Conservation (phyloP, 1,284 basidiomycete species). For the Moesziomyces sp. region DNA sequence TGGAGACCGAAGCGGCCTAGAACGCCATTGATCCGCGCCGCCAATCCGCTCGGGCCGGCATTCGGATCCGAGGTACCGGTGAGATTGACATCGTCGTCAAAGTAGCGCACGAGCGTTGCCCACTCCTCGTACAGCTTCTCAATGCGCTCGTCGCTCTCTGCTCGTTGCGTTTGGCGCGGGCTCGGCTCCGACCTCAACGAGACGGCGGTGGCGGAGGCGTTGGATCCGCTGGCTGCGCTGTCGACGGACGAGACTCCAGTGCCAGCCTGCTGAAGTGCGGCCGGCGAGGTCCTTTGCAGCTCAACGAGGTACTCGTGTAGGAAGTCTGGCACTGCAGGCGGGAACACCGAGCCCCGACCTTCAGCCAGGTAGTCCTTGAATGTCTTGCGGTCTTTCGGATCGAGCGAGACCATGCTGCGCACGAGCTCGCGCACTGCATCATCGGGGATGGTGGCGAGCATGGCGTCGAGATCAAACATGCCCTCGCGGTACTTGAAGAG, state of each 20-base stretch:
- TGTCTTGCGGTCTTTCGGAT: constrained; percentile 79
- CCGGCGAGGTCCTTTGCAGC: constrained; percentile 73
- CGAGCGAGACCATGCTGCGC: constrained; percentile 86
- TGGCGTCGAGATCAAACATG: constrained; percentile 80
- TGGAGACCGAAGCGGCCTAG: constrained; percentile 37
- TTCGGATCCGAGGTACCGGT: constrained; percentile 1
- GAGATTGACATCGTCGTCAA: constrained; percentile 20
- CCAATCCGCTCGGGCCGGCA: constrained; percentile 5
- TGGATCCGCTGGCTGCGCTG: constrained; percentile 29
- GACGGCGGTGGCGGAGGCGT: constrained; percentile 33
- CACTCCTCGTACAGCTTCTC: constrained; percentile 65
- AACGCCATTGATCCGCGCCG: constrained; percentile 19
- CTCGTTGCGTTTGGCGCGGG: constrained; percentile 18
- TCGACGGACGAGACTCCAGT: constrained; percentile 17
- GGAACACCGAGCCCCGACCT: constrained; percentile 80
- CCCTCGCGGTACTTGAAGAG: constrained; percentile 93
- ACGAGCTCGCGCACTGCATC: constrained; percentile 79
- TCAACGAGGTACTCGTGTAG: constrained; percentile 88
- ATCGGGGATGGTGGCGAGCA: constrained; percentile 83
- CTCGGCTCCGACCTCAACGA: constrained; percentile 32
- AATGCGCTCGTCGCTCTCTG: constrained; percentile 63
- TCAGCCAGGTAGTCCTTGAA: constrained; percentile 85
- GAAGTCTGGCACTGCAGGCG: constrained; percentile 92
- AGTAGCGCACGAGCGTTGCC: constrained; percentile 47
- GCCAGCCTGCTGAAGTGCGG: constrained; percentile 2